Evolutionary conservation across 106 monocot genomes (phyloP), one percentile per base, ranked within the genome.

Genomic region (Dioscorea dumetorum): DNA sequence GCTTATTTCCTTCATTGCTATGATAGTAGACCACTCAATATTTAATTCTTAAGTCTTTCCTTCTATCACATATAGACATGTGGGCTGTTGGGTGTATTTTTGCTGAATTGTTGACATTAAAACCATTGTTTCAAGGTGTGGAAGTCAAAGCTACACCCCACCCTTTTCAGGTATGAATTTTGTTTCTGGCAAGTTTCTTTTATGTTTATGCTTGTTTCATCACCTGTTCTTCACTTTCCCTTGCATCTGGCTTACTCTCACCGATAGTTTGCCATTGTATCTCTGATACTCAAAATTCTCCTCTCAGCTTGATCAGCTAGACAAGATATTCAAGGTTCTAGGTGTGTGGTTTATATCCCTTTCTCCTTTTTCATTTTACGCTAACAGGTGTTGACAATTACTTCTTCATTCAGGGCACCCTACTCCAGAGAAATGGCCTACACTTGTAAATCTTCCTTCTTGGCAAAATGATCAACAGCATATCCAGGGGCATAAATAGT

Each of bases 81-180:
- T 99, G 97, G 97, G 97, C 97, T 24, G 89, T 99, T 71, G 97
- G 97, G 54, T 99, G 97, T 61, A 99, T 99, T 73, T 99, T 99
- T 82, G 90, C 97, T 28, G 97, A 99, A 76, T 54, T 99, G 41
- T 65, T 99, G 59, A 99, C 89, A 41, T 80, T 99, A 24, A 99
- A 93, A 72, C 95, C 95, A 67, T 76, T 99, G 71, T 99, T 99
- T 79, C 92, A 92, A 93, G 92, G 97, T 48, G 80, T 92, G 59
- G 97, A 99, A 85, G 92, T 83, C 58, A 99, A 99, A 93, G 90
- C 74, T 61, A 78, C 84, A 4, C 86, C 90, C 48, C 90, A 99
- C 24, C 92, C 90, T 59, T 99, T 99, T 80, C 97, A 99, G 81
- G 97, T 90, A 77, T 57, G 60, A 48, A 0, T 34, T 50, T 12